Evolutionary conservation across 2,329 filamentous ascomycete species (phyloP), one percentile per base, ranked within the genome.

Genomic region (Pseudogymnoascus sp.): DNA sequence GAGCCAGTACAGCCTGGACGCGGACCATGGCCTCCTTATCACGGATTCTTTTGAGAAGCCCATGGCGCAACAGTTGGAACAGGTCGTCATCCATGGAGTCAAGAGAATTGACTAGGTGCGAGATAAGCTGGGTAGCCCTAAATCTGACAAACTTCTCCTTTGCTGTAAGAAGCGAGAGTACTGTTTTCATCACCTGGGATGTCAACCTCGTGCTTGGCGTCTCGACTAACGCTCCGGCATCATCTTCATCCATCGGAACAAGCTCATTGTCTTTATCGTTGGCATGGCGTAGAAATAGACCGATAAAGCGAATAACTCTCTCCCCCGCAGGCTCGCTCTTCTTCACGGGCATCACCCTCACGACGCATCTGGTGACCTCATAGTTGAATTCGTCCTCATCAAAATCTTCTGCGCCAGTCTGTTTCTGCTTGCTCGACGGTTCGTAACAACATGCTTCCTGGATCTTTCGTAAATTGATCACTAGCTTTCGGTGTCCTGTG

Each of bases 131-230:
- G 0, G 93, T 95, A 4, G 91, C 85, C 62, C 94, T 83, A 74
- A 91, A 99, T 62, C 94, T 85, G 53, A 97, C 88, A 62, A 88
- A 88, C 75, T 97, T 97, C 75, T 99, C 94, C 75, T 96, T 97
- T 43, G 89, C 85, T 8, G 82, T 82, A 63, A 96, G 79, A n/a
- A 96, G 77, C 4, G 89, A 88, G 2, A 95, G 78, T 18, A 94
- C 75, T 6, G 85, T 81, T 60, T 85, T 83, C 69, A 97, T 83
- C 36, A 97, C 80, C 30, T 85, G 81, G 1, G 85, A 85, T 0
- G 86, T 90, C 22, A 97, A 82, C 58, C 92, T 85, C 22, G 87
- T 89, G 65, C 85, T 94, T 0, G 93, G 91, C 0, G 91, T 96
- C 70, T 96, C 90, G 2, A 86, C 84, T 72, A 92, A 82, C 60